Percentiles rank a stretch among this genome's conserved stretches.
These are phyloP conservation scores for Diplosphaera chodatii DNA, from an alignment of 139 green algal genomes.

Conservation along the genomic window DNA sequence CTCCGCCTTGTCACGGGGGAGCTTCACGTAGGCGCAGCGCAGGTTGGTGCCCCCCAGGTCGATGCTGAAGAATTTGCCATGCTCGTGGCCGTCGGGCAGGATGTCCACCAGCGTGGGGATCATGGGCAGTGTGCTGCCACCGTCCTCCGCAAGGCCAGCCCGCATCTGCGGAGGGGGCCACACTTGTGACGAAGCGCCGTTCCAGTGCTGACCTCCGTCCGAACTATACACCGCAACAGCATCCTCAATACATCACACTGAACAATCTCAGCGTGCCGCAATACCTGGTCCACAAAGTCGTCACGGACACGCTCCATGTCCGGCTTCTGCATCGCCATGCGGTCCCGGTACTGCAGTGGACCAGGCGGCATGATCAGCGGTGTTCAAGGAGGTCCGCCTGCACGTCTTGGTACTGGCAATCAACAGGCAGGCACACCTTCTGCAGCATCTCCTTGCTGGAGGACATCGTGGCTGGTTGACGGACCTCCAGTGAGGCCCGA, in stretches of 20 bases:
- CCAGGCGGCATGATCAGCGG: too few species aligned
- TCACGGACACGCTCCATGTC: not conserved
- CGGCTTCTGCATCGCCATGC: not conserved
- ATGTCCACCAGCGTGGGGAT: constrained; percentile 49
- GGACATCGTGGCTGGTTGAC: not conserved
- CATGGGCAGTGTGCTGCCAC: constrained; percentile 32
- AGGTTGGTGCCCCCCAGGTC: constrained; percentile 92
- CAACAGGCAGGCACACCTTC: not conserved
- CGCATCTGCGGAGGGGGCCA: constrained; percentile 6
- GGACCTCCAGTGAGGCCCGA: not conserved
- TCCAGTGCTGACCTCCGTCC: not conserved
- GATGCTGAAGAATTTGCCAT: constrained; percentile 68
- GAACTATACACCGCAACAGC: too few species aligned
- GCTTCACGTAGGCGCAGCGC: constrained; percentile 50
- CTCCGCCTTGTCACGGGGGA: constrained; percentile 13
- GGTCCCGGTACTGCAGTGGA: not conserved
- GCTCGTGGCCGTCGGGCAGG: constrained; percentile 44
- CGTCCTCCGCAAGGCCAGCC: not conserved
- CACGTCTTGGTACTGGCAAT: too few species aligned
- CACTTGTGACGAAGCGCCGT: not conserved
- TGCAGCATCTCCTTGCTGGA: not conserved
- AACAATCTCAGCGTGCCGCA: too few species aligned
- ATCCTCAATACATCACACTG: too few species aligned
- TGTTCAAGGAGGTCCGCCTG: too few species aligned
- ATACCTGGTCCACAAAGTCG: not conserved